phyloP scores from a whole-genome alignment of 345 rosid genomes.

The Eucalyptus shirleyi region DNA sequence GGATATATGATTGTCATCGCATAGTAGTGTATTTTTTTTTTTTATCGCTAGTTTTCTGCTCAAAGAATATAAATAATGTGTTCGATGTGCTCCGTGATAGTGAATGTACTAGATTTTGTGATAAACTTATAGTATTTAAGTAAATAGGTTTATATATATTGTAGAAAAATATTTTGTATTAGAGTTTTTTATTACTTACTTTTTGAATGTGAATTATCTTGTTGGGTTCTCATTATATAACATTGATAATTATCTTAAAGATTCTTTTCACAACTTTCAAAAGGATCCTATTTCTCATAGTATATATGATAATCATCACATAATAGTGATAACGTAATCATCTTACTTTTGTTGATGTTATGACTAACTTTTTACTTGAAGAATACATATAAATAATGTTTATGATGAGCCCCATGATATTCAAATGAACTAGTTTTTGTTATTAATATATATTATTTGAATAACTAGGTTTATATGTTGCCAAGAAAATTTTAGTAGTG shows the following conservation, averaged over 20 bases:
- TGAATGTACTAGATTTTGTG: background rate
- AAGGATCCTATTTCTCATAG: rapidly evolving
- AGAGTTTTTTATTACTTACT: background rate
- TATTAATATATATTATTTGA: background rate
- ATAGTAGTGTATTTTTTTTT: background rate
- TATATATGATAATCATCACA: background rate
- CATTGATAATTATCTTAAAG: background rate
- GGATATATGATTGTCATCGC: background rate
- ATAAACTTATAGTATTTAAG: background rate
- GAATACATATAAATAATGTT: background rate
- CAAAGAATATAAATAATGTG: background rate
- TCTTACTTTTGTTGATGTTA: background rate
- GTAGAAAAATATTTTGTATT: background rate
- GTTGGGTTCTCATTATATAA: background rate
- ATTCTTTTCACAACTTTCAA: background rate
- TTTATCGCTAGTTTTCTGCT: background rate
- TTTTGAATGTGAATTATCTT: background rate
- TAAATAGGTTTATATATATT: too few relatives aligned
- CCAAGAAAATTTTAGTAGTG: background rate
- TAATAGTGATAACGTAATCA: background rate
- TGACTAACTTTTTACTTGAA: background rate
- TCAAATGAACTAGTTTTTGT: background rate
- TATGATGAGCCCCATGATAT: background rate
- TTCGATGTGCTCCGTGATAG: background rate
- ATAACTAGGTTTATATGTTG: background rate